These are phyloP conservation scores for Micractinium conductrix DNA, from an alignment of 139 green algal genomes.

Conservation along the genomic window DNA sequence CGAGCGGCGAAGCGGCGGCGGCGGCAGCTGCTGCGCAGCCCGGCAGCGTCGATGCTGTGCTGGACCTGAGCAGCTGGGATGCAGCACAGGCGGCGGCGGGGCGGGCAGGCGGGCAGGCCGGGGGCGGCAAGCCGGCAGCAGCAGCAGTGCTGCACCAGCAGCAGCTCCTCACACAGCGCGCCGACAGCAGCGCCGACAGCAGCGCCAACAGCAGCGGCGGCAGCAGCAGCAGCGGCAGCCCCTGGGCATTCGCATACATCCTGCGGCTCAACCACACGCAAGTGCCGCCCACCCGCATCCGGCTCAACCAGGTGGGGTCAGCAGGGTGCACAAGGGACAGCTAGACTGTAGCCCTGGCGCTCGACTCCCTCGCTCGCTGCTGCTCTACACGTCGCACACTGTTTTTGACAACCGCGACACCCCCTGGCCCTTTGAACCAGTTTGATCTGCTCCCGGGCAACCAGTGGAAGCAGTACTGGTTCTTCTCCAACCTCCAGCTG, in stretches of 20 bases:
- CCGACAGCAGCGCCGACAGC: background rate
- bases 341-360: too few species aligned
- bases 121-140: too few species aligned
- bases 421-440: too few species aligned
- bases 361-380: too few species aligned
- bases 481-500: conserved; percentile 79
- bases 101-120: conserved; percentile 1
- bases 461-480: conserved; percentile 75
- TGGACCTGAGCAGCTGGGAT: conserved; percentile 44
- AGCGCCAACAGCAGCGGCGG: background rate
- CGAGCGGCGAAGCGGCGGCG: conserved; percentile 34
- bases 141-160: background rate
- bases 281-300: conserved; percentile 64
- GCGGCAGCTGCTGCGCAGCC: conserved; percentile 17
- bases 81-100: background rate
- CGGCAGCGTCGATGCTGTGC: conserved; percentile 52
- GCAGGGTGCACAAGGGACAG: too few species aligned
- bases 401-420: too few species aligned
- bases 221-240: background rate
- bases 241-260: conserved; percentile 6
- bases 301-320: conserved; percentile 70
- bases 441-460: conserved; percentile 59
- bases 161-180: background rate
- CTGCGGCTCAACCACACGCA: conserved; percentile 79
- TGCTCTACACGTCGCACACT: too few species aligned